phyloP scores from a whole-genome alignment of 2,329 filamentous ascomycete species.

The Zymoseptoria passerinii region DNA sequence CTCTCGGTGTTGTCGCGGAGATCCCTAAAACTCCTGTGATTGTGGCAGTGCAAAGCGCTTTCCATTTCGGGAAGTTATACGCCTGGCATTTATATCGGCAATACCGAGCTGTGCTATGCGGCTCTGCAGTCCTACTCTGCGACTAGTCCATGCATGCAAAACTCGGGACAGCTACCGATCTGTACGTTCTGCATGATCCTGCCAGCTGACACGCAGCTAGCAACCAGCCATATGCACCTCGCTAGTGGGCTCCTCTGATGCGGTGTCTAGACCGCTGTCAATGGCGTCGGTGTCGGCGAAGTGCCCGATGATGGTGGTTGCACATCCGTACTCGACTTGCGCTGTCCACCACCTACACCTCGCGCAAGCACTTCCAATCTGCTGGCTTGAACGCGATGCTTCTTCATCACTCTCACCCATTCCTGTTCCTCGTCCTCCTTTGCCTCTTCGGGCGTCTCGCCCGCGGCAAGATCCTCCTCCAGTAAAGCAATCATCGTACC shows the following conservation, averaged over 20 bases:
- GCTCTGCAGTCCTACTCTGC: background rate
- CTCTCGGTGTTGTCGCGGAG: background rate
- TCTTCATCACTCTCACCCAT: constrained; percentile 84
- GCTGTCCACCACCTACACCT: constrained; percentile 22
- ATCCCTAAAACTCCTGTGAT: background rate
- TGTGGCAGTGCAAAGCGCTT: background rate
- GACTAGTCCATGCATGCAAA: background rate
- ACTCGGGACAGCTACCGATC: background rate
- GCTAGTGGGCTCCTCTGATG: background rate
- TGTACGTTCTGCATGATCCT: background rate
- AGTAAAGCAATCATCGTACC: constrained; percentile 70
- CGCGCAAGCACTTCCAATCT: constrained; percentile 28
- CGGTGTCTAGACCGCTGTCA: background rate
- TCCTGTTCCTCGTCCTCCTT: constrained; percentile 56
- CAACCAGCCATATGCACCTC: background rate
- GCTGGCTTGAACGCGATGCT: constrained; percentile 76
- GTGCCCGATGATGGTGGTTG: constrained; percentile 19
- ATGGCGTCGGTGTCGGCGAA: constrained; percentile 6
- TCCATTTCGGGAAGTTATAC: background rate
- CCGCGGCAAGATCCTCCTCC: constrained; percentile 37
- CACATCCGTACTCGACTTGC: constrained; percentile 51
- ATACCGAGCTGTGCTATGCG: background rate
- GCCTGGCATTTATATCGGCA: background rate
- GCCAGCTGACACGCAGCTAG: background rate
- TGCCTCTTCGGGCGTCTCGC: constrained; percentile 44